phyloP scores from a whole-genome alignment of 495 filamentous ascomycete genomes.

The Aspergillus heteromorphus region DNA sequence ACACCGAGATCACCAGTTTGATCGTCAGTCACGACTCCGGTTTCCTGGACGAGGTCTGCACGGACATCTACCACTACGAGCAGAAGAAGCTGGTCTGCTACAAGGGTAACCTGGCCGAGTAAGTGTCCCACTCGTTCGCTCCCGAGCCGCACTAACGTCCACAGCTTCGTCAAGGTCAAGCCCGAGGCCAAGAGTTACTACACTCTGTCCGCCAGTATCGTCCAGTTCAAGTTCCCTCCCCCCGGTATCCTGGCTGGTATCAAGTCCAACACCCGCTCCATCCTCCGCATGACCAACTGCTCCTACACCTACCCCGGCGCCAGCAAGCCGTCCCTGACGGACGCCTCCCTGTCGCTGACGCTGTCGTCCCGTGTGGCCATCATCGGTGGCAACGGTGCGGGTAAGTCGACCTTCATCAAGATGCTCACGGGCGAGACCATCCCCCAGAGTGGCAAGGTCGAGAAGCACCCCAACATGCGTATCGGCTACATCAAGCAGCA shows the following conservation, averaged over 20 bases:
- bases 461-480: constrained; percentile 98
- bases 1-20: constrained; percentile 94
- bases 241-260: constrained; percentile 92
- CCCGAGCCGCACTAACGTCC: constrained; percentile 10
- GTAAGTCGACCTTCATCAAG: constrained; percentile 98
- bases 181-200: constrained; percentile 99
- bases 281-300: constrained; percentile 89
- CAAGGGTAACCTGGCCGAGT: constrained; percentile 84
- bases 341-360: constrained; percentile 78
- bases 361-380: constrained; percentile 93
- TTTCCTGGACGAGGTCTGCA: constrained; percentile 95
- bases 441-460: constrained; percentile 80
- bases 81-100: constrained; percentile 93
- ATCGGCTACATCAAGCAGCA: constrained; percentile 99
- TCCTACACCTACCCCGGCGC: constrained; percentile 87
- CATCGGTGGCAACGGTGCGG: constrained; percentile 95
- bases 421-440: constrained; percentile 93
- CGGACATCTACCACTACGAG: constrained; percentile 99
- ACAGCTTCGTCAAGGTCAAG: constrained; percentile 74
- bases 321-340: constrained; percentile 76
- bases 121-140: constrained; percentile 9
- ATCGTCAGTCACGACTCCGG: constrained; percentile 98
- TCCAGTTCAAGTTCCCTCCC: constrained; percentile 96
- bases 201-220: constrained; percentile 81
- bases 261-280: constrained; percentile 87